Conservation (phyloP, 345 rosid genomes). For the Brassica juncea region DNA sequence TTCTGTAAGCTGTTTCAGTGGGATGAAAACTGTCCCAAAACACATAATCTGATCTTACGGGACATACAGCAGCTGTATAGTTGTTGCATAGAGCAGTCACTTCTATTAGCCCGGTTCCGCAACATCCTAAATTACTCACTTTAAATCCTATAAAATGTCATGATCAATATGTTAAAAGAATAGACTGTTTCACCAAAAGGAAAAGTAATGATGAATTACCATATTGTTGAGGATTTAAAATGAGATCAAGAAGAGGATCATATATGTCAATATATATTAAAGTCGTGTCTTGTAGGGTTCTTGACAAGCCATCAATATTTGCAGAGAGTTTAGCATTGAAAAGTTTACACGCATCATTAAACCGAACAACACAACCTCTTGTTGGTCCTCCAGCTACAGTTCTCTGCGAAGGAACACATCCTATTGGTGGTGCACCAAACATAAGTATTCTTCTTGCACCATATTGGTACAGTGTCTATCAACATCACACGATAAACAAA, state of each 20-base stretch:
- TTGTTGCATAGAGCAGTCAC: conserved; percentile 49
- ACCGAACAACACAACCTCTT: conserved; percentile 29
- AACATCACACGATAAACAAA: not conserved
- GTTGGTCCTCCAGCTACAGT: conserved; percentile 40
- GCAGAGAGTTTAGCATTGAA: conserved; percentile 30
- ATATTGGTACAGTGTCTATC: conserved; percentile 31
- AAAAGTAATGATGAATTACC: not conserved
- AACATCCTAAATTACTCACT: conserved; percentile 4
- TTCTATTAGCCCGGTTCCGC: conserved; percentile 52
- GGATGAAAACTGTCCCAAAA: conserved; percentile 91
- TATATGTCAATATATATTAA: conserved; percentile 34
- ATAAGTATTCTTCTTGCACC: conserved; percentile 42
- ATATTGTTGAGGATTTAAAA: not conserved
- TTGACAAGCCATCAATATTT: conserved; percentile 17
- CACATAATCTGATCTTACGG: conserved; percentile 48
- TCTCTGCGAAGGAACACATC: conserved; percentile 45
- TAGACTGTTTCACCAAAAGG: not conserved
- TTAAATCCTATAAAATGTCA: not conserved
- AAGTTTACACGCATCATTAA: conserved; percentile 17
- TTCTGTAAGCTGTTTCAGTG: conserved; percentile 52
- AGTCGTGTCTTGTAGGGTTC: conserved; percentile 21
- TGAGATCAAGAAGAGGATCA: conserved; percentile 42
- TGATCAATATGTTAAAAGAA: not conserved
- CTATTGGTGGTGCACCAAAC: conserved; percentile 44
- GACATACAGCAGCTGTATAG: conserved; percentile 33